Evolutionary conservation across 805 yeast species (phyloP).

Genomic region (Isabelozyma pseudorhagii): DNA sequence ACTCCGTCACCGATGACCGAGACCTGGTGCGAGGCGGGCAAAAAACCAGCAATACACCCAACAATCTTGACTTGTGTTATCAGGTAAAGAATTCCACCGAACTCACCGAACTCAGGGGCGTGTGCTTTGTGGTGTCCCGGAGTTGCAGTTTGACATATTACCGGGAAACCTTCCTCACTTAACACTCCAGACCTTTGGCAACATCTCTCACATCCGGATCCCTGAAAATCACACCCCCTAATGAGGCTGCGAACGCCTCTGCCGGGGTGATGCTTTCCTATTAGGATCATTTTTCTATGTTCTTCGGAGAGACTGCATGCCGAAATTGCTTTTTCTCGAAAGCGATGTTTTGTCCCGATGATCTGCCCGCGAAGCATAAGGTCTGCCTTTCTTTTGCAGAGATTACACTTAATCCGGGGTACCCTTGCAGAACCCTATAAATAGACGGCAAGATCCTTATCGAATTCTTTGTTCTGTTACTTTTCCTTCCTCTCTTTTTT

Average conservation of each 20-base stretch:
- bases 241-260: no score
- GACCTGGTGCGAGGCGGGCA: not conserved
- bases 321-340: not conserved
- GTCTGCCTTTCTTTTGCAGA: not conserved
- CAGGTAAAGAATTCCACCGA: not conserved
- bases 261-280: not conserved
- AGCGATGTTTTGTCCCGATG: not conserved
- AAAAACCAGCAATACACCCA: not conserved
- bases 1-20: not conserved
- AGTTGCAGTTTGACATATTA: not conserved
- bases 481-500: not conserved
- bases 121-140: not conserved
- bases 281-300: not conserved
- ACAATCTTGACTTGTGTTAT: not conserved
- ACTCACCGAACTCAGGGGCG: not conserved
- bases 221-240: no score
- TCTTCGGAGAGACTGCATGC: not conserved
- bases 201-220: no score
- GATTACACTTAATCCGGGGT: not conserved
- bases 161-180: not conserved
- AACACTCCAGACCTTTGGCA: not conserved
- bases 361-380: not conserved
- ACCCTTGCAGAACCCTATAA: not conserved
- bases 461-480: not conserved
- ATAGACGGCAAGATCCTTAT: not conserved